Evolutionary conservation across 371 early-diverging fungal species (phyloP).

Genomic region (Apophysomyces elegans): DNA sequence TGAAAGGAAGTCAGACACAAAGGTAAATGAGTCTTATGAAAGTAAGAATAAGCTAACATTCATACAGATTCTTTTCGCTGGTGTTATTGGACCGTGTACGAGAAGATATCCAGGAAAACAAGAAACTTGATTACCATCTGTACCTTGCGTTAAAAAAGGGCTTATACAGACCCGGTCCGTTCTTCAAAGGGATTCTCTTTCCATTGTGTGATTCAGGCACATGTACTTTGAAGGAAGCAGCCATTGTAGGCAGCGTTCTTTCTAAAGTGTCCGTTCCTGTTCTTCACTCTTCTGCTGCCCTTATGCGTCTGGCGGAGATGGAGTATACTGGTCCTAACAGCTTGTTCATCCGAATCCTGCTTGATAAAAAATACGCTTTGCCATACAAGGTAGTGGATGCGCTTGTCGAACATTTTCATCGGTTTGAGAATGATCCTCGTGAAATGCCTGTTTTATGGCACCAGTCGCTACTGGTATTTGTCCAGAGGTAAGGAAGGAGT

Average conservation of each 20-base stretch:
- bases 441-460: constrained; percentile 98
- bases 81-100: constrained; percentile 92
- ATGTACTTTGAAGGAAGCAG: constrained; percentile 98
- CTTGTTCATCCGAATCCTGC: constrained; percentile 91
- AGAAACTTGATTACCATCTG: constrained; percentile 94
- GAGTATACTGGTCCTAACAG: constrained; percentile 96
- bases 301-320: constrained; percentile 95
- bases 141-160: constrained; percentile 97
- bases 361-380: constrained; percentile 98
- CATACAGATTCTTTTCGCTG: constrained; percentile 72
- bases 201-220: constrained; percentile 94
- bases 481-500: constrained; percentile 65
- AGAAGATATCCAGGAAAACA: constrained; percentile 92
- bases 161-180: constrained; percentile 95
- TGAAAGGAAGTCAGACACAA: constrained; percentile 93
- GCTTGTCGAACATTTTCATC: constrained; percentile 91
- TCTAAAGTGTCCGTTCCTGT: constrained; percentile 93
- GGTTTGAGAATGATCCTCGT: constrained; percentile 83
- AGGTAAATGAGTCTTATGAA: constrained; percentile 37
- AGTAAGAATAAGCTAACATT: constrained; percentile 69
- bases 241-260: constrained; percentile 91
- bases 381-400: constrained; percentile 97
- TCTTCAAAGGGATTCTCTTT: constrained; percentile 97
- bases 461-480: constrained; percentile 93
- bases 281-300: constrained; percentile 93